phyloP scores from a whole-genome alignment of 192 early-diverging fungal genomes.

The Linnemannia schmuckeri region DNA sequence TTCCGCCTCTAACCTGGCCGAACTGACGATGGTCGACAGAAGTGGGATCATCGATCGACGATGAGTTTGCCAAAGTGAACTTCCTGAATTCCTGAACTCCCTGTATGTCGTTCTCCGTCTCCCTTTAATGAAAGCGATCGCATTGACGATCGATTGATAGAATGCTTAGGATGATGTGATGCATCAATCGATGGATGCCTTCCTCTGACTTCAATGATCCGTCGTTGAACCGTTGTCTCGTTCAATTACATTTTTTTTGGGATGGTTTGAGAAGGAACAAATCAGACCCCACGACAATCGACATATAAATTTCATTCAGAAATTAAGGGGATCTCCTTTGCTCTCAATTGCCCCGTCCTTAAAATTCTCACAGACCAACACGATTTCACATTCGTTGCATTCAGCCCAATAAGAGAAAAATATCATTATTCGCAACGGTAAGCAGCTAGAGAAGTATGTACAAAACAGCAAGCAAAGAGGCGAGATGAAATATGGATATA shows the following conservation, averaged over 20 bases:
- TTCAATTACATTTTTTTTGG: conserved; percentile 20
- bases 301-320: not conserved
- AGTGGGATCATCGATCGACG: not conserved
- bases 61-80: not conserved
- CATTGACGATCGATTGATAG: not conserved
- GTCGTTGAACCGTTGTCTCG: not conserved
- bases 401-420: not conserved
- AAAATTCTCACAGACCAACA: not conserved
- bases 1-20: not conserved
- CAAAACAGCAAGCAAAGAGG: not conserved
- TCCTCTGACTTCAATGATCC: not conserved
- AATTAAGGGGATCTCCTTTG: not conserved
- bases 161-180: not conserved
- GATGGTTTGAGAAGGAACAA: conserved; percentile 17
- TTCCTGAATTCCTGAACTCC: not conserved
- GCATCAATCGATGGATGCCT: conserved; percentile 2
- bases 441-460: not conserved
- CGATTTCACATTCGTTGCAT: not conserved
- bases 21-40: not conserved
- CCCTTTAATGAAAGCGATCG: not conserved
- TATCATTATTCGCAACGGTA: not conserved
- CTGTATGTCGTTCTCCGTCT: not conserved
- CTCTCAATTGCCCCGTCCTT: not conserved
- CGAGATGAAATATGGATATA: conserved; percentile 1
- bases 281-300: not conserved